Conservation (phyloP, 176 grass and related monocot species). For the Oryza meridionalis region DNA sequence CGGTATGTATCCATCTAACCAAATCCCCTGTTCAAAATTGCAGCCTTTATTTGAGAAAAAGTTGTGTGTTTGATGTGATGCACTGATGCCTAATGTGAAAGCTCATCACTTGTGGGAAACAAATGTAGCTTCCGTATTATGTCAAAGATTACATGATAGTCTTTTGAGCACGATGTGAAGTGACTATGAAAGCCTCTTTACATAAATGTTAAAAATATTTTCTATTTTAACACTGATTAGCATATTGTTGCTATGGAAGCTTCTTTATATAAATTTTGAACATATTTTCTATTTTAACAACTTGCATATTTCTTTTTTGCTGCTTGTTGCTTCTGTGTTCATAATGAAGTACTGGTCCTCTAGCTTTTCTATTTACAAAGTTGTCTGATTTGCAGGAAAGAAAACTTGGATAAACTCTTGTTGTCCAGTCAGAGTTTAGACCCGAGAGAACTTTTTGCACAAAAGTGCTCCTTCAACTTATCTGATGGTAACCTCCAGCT, state of each 20-base stretch:
- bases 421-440: constrained; percentile 62
- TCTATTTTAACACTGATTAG: constrained; percentile 34
- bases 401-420: constrained; percentile 64
- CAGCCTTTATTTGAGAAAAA: background rate
- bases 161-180: background rate
- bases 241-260: constrained; percentile 4
- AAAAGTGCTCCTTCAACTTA: constrained; percentile 70
- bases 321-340: constrained; percentile 20
- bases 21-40: constrained; percentile 1
- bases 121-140: constrained; percentile 6
- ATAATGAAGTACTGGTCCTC: constrained; percentile 1
- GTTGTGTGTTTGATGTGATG: background rate
- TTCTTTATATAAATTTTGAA: constrained; percentile 12
- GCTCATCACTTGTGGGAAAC: background rate
- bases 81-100: constrained; percentile 24
- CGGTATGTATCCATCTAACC: constrained; percentile 51
- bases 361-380: constrained; percentile 30
- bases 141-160: constrained; percentile 1
- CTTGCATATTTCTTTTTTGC: constrained; percentile 19
- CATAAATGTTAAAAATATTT: background rate
- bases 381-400: constrained; percentile 69
- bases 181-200: background rate
- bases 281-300: background rate
- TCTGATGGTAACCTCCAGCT: constrained; percentile 55
- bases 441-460: constrained; percentile 60